A percentile compares a stretch with the other conserved stretches of the same genome.
Conservation (phyloP, 75 land plant species). For the Sequoiadendron giganteum region DNA sequence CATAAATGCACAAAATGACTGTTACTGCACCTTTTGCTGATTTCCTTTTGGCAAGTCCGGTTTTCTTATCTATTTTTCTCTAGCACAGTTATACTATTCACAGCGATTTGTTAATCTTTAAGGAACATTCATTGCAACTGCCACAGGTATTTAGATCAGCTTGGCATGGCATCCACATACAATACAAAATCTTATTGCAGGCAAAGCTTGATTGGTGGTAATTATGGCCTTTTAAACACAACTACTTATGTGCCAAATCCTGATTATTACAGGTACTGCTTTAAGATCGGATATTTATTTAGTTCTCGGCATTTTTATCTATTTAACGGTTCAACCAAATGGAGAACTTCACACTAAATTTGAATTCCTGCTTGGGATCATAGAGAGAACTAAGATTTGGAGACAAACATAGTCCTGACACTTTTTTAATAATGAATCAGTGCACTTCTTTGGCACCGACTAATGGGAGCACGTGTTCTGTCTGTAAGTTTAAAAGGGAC, state of each 20-base stretch:
- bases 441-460: conserved; percentile 78
- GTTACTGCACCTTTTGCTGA: neutral
- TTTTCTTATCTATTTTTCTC: neutral
- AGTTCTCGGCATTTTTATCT: neutral
- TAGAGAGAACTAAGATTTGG: neutral
- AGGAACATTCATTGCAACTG: neutral
- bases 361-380: neutral
- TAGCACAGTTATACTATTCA: neutral
- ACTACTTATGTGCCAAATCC: conserved; percentile 69
- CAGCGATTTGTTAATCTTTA: neutral
- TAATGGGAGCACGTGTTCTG: conserved; percentile 81
- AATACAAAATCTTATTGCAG: conserved; percentile 66
- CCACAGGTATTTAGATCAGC: conserved; percentile 74
- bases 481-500: conserved; percentile 32
- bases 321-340: neutral
- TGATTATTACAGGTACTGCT: conserved; percentile 71
- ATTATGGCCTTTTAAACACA: conserved; percentile 71
- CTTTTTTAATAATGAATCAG: conserved; percentile 26
- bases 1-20: neutral
- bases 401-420: neutral
- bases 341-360: neutral
- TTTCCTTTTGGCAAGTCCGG: neutral
- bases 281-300: neutral
- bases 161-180: conserved; percentile 64
- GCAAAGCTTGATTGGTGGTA: conserved; percentile 73